Evolutionary conservation across 208 protist species (phyloP).

Genomic region (Blastocrithidia nonstop): DNA sequence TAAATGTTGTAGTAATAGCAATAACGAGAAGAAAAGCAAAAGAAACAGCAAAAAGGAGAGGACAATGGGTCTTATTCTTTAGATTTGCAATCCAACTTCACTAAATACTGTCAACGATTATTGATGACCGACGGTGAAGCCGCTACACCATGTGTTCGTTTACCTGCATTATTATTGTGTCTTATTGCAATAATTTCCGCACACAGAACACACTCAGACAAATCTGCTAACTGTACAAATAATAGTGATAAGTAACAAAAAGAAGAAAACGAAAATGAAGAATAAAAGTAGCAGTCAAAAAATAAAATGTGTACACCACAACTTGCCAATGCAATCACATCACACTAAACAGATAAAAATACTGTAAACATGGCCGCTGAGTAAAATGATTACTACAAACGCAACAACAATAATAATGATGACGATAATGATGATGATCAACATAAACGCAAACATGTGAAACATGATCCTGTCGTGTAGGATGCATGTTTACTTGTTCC

Average conservation of each 20-base stretch:
- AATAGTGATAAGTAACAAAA: neutral
- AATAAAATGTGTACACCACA: no score
- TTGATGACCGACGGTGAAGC: conserved; percentile 81
- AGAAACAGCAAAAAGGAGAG: no score
- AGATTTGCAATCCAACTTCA: no score
- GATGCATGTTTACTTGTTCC: conserved; percentile 16
- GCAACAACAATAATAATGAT: neutral
- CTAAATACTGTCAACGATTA: conserved; percentile 63
- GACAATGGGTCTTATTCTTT: no score
- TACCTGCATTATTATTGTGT: conserved; percentile 49
- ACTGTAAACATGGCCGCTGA: no score
- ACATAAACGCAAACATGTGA: no score
- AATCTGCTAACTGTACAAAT: no score
- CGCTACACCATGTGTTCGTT: conserved; percentile 33
- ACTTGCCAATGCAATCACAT: no score
- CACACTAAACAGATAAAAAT: no score
- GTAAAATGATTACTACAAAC: neutral
- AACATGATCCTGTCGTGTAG: no score
- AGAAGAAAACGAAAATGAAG: neutral
- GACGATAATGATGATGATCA: neutral
- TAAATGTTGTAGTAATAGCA: neutral
- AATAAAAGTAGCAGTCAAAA: neutral
- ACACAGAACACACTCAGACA: no score
- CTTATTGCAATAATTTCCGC: conserved; percentile 27
- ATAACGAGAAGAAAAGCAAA: no score